These are phyloP conservation scores for Pythium rhizo-oryzae DNA, from an alignment of 352 stramenopile species.

Conservation along the genomic window DNA sequence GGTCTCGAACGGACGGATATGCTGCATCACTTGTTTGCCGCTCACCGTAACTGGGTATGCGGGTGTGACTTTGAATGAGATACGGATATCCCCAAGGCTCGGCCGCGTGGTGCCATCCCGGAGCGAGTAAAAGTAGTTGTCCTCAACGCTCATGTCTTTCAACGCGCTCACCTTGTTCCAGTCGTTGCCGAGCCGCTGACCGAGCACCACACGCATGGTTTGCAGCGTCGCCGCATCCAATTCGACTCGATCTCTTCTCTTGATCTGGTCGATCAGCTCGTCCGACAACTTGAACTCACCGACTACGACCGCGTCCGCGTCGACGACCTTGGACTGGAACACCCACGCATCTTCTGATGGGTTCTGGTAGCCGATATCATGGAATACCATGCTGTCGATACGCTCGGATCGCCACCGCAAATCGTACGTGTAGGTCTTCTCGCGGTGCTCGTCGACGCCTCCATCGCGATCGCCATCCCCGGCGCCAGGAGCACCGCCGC, in stretches of 20 bases:
- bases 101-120: slow-evolving; percentile 7
- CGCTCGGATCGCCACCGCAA: slow-evolving; percentile 54
- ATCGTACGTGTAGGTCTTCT: slow-evolving; percentile 77
- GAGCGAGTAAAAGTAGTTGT: slow-evolving; percentile 60
- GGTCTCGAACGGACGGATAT: slow-evolving; percentile 47
- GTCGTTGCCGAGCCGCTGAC: slow-evolving; percentile 43
- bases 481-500: slow-evolving; percentile 29
- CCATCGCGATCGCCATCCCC: slow-evolving; percentile 43
- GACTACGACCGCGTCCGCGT: slow-evolving; percentile 44
- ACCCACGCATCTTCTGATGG: slow-evolving; percentile 62
- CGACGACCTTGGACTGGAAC: slow-evolving; percentile 37
- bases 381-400: slow-evolving; percentile 59
- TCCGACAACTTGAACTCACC: slow-evolving; percentile 62
- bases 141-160: slow-evolving; percentile 52
- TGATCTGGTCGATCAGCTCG: slow-evolving; percentile 68
- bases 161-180: slow-evolving; percentile 50
- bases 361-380: slow-evolving; percentile 69
- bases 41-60: slow-evolving; percentile 74
- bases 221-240: slow-evolving; percentile 46
- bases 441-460: slow-evolving; percentile 47
- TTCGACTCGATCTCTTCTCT: slow-evolving; percentile 52
- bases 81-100: slow-evolving; percentile 58
- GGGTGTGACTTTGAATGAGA: slow-evolving; percentile 67
- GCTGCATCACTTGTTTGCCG: slow-evolving; percentile 41
- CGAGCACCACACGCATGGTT: slow-evolving; percentile 59